Evolutionary conservation across 768 basidiomycete genomes (phyloP), one percentile per base, ranked within the genome.

Genomic region (Pisolithus microcarpus): DNA sequence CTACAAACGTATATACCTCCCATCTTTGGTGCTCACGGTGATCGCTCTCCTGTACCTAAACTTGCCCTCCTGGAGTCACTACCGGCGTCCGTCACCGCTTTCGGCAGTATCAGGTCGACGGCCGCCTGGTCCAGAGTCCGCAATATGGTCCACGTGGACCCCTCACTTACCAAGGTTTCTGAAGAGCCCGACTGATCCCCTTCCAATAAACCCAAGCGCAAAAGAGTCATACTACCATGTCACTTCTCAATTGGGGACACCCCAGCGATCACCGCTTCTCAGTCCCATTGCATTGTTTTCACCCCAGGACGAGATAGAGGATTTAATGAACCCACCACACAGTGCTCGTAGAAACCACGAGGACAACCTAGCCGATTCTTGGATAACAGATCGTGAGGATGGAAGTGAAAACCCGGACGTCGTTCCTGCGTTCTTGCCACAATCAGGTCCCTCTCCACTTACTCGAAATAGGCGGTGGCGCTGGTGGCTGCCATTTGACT

Each of bases 1-100:
- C 31, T 84, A 86, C 65, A 69, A 70, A 16, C 69, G 73, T 38
- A 65, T 81, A 39, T 92, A 93, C 66, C 53, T 80, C n/a, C 82
- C 87, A 5, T 73, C 79, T 38, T 62, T 80, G n/a, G 38, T 79
- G 50, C 55, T 87, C 36, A 80, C 83, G 4, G 50, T 82, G 16
- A 24, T 81, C 21, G 50, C 70, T 4, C 62, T 86, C 23, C 57
- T 79, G 38, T 50, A 75, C 30, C 53, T 76, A 39, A 81, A 82
- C 59, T 59, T 72, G 28, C 60, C 61, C 15, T 56, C 57, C 9
- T 52, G 34, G 19, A 59, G 49, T 7, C 53, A 53, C 38, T 58
- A 49, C 21, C 57, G 21, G 49, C 60, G 42, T 44, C 23, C 60
- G 38, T 60, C 59, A 39, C 48, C 38, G 28, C 54, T 70, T 44